These are phyloP conservation scores for Gaeumannomyces sp. DNA, from an alignment of 2,329 filamentous ascomycete species.

Conservation along the genomic window DNA sequence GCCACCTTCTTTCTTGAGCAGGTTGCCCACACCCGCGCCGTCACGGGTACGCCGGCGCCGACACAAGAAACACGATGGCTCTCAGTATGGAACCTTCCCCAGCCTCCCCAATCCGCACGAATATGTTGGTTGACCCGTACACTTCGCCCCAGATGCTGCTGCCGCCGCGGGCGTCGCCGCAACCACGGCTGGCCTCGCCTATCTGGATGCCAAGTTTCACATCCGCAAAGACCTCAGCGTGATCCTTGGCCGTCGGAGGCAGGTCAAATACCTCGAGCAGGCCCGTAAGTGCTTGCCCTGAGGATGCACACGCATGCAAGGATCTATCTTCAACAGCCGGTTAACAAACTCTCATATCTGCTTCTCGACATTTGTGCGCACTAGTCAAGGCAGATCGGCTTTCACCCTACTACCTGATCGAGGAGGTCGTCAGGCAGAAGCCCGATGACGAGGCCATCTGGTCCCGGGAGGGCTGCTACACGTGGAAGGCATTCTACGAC, in stretches of 20 bases:
- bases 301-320: slow-evolving; percentile 5
- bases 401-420: slow-evolving; percentile 62
- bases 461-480: slow-evolving; percentile 56
- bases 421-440: slow-evolving; percentile 44
- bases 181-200: slow-evolving; percentile 37
- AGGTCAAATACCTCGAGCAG: slow-evolving; percentile 38
- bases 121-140: not conserved
- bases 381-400: slow-evolving; percentile 43
- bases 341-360: not conserved
- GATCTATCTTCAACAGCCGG: no score
- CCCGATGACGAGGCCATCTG: slow-evolving; percentile 57
- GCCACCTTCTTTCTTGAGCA: not conserved
- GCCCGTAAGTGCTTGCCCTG: slow-evolving; percentile 33
- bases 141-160: not conserved
- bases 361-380: not conserved
- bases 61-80: not conserved
- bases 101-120: not conserved
- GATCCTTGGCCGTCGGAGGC: slow-evolving; percentile 36
- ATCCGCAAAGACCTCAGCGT: slow-evolving; percentile 52
- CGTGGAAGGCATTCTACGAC: slow-evolving; percentile 50
- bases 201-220: slow-evolving; percentile 65
- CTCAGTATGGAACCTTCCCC: not conserved
- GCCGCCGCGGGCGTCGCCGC: slow-evolving; percentile 17
- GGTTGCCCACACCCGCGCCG: not conserved
- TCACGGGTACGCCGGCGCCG: not conserved